Evolutionary conservation across 495 filamentous ascomycete genomes (phyloP).

Genomic region (Penicillium malachiteum): DNA sequence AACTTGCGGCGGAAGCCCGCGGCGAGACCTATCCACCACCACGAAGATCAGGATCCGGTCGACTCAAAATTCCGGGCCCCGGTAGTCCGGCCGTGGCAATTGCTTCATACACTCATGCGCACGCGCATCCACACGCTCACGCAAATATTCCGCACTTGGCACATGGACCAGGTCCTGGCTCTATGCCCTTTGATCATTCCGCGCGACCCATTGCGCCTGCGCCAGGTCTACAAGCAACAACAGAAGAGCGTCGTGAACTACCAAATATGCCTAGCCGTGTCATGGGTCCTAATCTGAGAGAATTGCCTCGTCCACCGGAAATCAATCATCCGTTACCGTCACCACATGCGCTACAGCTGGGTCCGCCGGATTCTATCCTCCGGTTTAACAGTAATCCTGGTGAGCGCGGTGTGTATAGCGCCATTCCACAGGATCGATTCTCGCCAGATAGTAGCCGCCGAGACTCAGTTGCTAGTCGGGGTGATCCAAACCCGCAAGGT

Average conservation of each 20-base stretch:
- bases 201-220: conserved; percentile 8
- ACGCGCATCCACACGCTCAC: neutral
- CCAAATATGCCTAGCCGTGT: conserved; percentile 19
- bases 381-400: conserved; percentile 21
- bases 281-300: conserved; percentile 28
- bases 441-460: conserved; percentile 34
- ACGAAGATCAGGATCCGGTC: conserved; percentile 28
- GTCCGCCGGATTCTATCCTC: conserved; percentile 29
- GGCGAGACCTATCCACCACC: conserved; percentile 51
- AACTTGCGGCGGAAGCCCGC: conserved; percentile 50
- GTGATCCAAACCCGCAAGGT: conserved; percentile 12
- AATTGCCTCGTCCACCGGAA: conserved; percentile 32
- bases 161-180: conserved; percentile 1
- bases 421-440: conserved; percentile 27
- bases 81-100: conserved; percentile 28
- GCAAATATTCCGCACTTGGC: conserved; percentile 1
- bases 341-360: conserved; percentile 33
- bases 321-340: conserved; percentile 35
- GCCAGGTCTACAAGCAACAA: neutral
- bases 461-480: conserved; percentile 18
- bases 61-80: conserved; percentile 33
- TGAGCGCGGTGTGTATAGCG: conserved; percentile 16
- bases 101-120: neutral
- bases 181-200: conserved; percentile 14
- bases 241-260: conserved; percentile 17